Evolutionary conservation across 305 asterid genomes (phyloP).

Genomic region (Withania somnifera): DNA sequence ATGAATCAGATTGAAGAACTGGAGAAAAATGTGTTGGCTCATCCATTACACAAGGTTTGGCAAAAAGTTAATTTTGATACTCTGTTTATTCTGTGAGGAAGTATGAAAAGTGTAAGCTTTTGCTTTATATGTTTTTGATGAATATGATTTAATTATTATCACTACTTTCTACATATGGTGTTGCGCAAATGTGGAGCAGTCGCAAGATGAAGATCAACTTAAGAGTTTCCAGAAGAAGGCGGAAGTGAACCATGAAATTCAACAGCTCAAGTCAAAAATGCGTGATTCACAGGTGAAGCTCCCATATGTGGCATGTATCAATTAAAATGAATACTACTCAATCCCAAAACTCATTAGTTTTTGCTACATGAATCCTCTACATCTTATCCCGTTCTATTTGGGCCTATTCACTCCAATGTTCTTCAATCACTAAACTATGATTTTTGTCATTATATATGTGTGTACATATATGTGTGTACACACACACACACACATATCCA

Average conservation of each 20-base stretch:
- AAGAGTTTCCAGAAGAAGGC: conserved; percentile 87
- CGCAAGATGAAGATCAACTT: conserved; percentile 73
- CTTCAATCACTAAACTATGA: too few species aligned
- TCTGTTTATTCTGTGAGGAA: neutral
- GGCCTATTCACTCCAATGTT: too few species aligned
- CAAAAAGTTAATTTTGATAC: neutral
- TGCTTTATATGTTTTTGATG: neutral
- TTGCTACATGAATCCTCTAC: neutral
- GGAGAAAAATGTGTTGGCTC: conserved; percentile 60
- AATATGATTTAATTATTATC: neutral
- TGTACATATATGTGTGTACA: too few species aligned
- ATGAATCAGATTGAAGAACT: conserved; percentile 69
- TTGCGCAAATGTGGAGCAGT: conserved; percentile 29
- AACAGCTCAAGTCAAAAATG: conserved; percentile 85
- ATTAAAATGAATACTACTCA: too few species aligned
- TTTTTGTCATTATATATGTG: too few species aligned
- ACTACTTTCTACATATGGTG: neutral
- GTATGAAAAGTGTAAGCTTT: neutral
- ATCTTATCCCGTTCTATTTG: too few species aligned
- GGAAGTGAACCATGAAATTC: conserved; percentile 92
- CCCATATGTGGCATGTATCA: conserved; percentile 11
- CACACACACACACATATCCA: too few species aligned
- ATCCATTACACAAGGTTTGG: conserved; percentile 71
- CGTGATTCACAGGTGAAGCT: conserved; percentile 77
- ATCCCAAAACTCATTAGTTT: too few species aligned